A percentile compares a stretch with the other conserved stretches of the same genome.
Conservation (phyloP, 306 rosid genomes). For the Prunus fruticosa region DNA sequence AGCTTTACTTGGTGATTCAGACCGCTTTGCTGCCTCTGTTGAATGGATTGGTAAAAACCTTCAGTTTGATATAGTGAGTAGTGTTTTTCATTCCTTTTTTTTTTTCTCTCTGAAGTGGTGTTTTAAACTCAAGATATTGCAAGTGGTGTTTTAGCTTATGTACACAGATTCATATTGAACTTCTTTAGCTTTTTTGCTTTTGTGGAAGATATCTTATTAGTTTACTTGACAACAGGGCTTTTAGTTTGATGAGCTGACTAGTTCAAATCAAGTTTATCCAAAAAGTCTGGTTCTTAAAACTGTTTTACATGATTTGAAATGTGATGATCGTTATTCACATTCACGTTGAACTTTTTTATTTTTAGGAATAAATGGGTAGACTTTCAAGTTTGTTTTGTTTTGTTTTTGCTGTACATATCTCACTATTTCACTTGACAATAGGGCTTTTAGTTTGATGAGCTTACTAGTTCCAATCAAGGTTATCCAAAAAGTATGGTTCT, state of each 20-base stretch:
- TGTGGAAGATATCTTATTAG: background rate
- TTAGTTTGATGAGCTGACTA: background rate
- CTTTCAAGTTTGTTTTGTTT: no score
- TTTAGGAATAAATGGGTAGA: background rate
- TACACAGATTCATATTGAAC: background rate
- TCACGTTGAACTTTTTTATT: background rate
- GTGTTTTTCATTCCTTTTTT: constrained; percentile 8
- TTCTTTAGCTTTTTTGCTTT: background rate
- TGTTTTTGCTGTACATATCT: background rate
- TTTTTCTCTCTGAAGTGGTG: background rate
- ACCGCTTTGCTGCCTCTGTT: constrained; percentile 65
- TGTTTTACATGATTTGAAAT: background rate
- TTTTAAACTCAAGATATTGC: background rate
- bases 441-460: background rate
- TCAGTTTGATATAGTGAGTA: constrained; percentile 94
- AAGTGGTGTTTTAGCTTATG: background rate
- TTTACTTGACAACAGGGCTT: background rate
- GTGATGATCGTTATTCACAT: background rate
- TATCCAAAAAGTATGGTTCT: background rate
- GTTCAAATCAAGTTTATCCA: background rate
- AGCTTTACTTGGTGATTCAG: constrained; percentile 85
- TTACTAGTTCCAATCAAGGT: background rate
- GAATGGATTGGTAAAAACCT: constrained; percentile 98
- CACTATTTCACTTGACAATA: background rate
- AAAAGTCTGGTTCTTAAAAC: background rate